phyloP scores from a whole-genome alignment of 768 basidiomycete species.

The Russula brevipes region DNA sequence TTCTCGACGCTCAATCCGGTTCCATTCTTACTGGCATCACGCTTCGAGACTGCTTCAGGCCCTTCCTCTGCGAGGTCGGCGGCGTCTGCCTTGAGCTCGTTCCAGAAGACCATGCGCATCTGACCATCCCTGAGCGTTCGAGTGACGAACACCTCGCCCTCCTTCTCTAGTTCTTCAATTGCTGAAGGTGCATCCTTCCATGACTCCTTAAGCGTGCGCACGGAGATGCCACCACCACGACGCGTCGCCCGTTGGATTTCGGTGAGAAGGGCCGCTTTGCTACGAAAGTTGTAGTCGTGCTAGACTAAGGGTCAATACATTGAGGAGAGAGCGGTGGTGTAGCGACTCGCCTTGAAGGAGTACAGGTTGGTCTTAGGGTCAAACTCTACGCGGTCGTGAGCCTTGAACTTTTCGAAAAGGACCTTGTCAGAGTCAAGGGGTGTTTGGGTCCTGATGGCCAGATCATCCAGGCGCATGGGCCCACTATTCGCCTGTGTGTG shows the following conservation, averaged over 20 bases:
- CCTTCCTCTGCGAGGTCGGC: slow-evolving; percentile 19
- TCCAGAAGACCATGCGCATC: slow-evolving; percentile 83
- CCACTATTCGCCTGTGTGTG: slow-evolving; percentile 58
- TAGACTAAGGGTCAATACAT: slow-evolving; percentile 31
- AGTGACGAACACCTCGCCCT: slow-evolving; percentile 85
- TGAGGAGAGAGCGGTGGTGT: slow-evolving; percentile 9
- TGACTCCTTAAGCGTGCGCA: slow-evolving; percentile 80
- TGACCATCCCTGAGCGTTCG: slow-evolving; percentile 79
- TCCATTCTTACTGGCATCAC: slow-evolving; percentile 44
- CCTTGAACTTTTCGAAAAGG: slow-evolving; percentile 74
- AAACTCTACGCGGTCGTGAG: slow-evolving; percentile 72
- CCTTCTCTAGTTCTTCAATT: slow-evolving; percentile 85
- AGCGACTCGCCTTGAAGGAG: slow-evolving; percentile 65
- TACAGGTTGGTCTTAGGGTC: slow-evolving; percentile 83
- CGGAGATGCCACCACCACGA: slow-evolving; percentile 79
- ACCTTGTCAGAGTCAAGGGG: slow-evolving; percentile 67
- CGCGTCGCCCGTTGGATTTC: slow-evolving; percentile 84
- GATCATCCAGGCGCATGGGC: slow-evolving; percentile 83
- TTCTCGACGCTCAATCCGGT: slow-evolving; percentile 74
- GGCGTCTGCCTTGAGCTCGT: slow-evolving; percentile 68
- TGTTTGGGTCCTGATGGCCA: slow-evolving; percentile 75
- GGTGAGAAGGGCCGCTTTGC: slow-evolving; percentile 74
- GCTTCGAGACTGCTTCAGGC: slow-evolving; percentile 14
- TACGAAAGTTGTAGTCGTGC: slow-evolving; percentile 85
- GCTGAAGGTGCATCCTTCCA: slow-evolving; percentile 85